phyloP scores from a whole-genome alignment of 768 basidiomycete genomes.

The Saitozyma sp. region DNA sequence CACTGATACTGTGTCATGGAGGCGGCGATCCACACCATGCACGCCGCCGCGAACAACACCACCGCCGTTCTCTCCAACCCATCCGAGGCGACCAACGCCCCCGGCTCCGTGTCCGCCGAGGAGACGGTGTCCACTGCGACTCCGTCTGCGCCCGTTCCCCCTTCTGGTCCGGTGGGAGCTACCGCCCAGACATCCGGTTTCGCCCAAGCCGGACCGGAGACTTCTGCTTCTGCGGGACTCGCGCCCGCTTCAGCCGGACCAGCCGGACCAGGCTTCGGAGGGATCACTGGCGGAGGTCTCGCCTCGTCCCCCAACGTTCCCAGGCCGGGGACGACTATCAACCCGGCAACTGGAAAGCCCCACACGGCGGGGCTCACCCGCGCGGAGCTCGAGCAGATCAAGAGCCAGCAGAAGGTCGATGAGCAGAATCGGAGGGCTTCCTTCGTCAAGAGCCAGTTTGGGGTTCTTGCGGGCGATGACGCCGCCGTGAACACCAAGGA shows the following conservation, averaged over 20 bases:
- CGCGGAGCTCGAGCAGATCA: constrained; percentile 35
- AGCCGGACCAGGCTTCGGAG: constrained; percentile 1
- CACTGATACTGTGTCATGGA: too few species aligned
- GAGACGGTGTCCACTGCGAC: too few species aligned
- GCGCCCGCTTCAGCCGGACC: too few species aligned
- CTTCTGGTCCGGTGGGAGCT: too few species aligned
- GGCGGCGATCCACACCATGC: too few species aligned
- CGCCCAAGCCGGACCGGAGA: too few species aligned
- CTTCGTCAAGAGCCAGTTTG: constrained; percentile 1
- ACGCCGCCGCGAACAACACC: neutral
- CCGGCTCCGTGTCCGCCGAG: too few species aligned
- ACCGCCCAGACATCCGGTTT: too few species aligned
- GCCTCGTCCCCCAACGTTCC: constrained; percentile 39
- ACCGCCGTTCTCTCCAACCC: neutral
- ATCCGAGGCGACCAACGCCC: neutral
- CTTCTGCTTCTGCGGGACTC: too few species aligned
- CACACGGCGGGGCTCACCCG: constrained; percentile 39
- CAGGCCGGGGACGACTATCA: constrained; percentile 31
- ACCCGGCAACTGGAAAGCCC: constrained; percentile 39
- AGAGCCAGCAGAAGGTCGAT: neutral
- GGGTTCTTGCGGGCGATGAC: neutral
- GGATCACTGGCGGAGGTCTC: constrained; percentile 28
- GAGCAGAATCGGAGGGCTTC: constrained; percentile 8
- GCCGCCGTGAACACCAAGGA: neutral
- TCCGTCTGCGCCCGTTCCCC: too few species aligned